phyloP scores from a whole-genome alignment of 1,139 yeast genomes.

The Hemisphaericaspora xylanilytica region DNA sequence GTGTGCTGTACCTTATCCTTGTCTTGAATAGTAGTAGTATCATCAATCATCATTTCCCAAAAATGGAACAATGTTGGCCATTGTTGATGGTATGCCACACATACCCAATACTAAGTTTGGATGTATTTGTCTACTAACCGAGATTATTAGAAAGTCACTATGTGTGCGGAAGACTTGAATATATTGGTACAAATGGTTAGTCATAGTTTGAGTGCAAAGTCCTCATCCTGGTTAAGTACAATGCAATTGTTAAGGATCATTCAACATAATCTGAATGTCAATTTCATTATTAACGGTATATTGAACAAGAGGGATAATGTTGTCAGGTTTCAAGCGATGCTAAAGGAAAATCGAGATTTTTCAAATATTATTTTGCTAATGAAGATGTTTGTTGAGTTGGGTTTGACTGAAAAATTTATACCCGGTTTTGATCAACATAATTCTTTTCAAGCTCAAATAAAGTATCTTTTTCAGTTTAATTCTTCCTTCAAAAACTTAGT shows the following conservation, averaged over 20 bases:
- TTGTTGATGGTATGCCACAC: constrained; percentile 3
- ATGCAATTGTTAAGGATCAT: background rate
- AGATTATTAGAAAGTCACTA: background rate
- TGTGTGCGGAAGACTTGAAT: background rate
- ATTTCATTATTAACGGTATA: background rate
- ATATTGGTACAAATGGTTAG: background rate
- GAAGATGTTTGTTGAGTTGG: constrained; percentile 7
- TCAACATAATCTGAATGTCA: background rate
- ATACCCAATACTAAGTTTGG: background rate
- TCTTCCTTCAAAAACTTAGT: constrained; percentile 17
- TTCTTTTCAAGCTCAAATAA: constrained; percentile 6
- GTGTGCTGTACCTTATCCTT: constrained; percentile 1
- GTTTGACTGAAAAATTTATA: constrained; percentile 5
- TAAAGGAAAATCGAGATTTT: constrained; percentile 12
- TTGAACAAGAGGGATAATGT: constrained; percentile 1
- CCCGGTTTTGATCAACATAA: constrained; percentile 3
- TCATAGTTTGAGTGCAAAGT: background rate
- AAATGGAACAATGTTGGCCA: constrained; percentile 2
- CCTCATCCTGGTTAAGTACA: constrained; percentile 3
- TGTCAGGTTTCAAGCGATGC: constrained; percentile 7
- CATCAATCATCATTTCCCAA: background rate
- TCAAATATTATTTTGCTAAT: constrained; percentile 13
- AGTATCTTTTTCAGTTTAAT: constrained; percentile 14
- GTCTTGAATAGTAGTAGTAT: constrained; percentile 1
- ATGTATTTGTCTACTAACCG: no score